Conservation (phyloP, 2,329 filamentous ascomycete genomes). For the Verticillium alfalfae region DNA sequence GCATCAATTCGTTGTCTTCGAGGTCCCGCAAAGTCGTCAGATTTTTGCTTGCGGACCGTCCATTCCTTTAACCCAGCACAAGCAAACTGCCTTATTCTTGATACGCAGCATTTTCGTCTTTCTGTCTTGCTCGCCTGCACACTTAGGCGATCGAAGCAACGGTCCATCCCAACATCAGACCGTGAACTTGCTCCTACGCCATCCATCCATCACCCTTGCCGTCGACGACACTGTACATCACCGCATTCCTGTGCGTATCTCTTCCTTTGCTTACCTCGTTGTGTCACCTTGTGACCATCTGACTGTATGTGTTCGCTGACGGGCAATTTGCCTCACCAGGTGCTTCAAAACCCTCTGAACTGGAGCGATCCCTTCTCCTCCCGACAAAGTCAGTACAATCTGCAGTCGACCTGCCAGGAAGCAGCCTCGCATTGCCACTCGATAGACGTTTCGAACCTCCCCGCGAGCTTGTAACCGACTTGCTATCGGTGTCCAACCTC, state of each 20-base stretch:
- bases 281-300: neutral
- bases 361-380: neutral
- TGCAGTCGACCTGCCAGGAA: too few relatives aligned
- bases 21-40: constrained; percentile 28
- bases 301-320: neutral
- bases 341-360: neutral
- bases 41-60: constrained; percentile 46
- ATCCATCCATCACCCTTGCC: neutral
- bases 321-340: neutral
- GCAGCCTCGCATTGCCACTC: too few relatives aligned
- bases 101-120: neutral
- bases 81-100: neutral
- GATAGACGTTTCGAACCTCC: too few relatives aligned
- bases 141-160: neutral
- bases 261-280: neutral
- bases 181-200: neutral
- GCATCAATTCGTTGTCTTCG: constrained; percentile 1
- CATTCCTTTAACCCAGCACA: constrained; percentile 15
- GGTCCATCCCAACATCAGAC: neutral
- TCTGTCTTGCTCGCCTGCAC: neutral
- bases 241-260: neutral
- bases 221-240: neutral
- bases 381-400: too few relatives aligned
- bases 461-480: neutral
- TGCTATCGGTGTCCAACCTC: neutral